These are phyloP conservation scores for Emericellopsis atlantica DNA, from an alignment of 2,329 filamentous ascomycete species.

Conservation along the genomic window DNA sequence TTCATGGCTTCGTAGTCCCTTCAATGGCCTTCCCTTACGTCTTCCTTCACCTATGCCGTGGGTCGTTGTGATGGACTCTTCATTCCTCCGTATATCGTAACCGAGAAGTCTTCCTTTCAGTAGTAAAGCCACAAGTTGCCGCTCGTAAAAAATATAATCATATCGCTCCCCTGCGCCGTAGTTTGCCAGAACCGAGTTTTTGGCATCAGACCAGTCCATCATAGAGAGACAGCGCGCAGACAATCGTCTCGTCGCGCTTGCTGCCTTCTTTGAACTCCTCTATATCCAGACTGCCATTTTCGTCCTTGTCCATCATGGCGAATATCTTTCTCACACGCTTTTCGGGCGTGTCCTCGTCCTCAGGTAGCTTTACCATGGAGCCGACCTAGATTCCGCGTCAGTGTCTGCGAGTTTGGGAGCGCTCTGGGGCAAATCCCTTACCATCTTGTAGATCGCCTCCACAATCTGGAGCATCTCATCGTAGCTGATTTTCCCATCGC, in stretches of 20 bases:
- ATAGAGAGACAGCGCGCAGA: constrained; percentile 90
- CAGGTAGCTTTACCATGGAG: constrained; percentile 96
- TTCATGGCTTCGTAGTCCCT: too few relatives aligned
- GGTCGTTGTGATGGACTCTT: too few relatives aligned
- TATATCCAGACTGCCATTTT: constrained; percentile 94
- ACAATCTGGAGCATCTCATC: constrained; percentile 99
- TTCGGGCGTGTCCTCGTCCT: constrained; percentile 97
- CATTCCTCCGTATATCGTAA: too few relatives aligned
- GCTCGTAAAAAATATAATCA: too few relatives aligned
- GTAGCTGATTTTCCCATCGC: constrained; percentile 97
- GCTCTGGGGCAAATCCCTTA: constrained; percentile 22
- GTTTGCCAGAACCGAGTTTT: neutral
- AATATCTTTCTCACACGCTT: constrained; percentile 98
- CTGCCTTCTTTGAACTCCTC: constrained; percentile 98
- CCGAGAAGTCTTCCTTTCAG: too few relatives aligned
- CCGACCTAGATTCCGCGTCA: constrained; percentile 54
- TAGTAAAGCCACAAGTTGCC: too few relatives aligned
- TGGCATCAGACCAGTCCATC: constrained; percentile 74
- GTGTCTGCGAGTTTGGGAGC: neutral
- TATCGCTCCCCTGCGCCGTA: too few relatives aligned
- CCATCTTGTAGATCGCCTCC: constrained; percentile 99
- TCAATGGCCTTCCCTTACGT: too few relatives aligned
- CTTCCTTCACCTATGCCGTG: too few relatives aligned
- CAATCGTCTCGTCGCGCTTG: constrained; percentile 97
- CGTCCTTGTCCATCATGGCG: constrained; percentile 99